Evolutionary conservation across 306 rosid genomes (phyloP).

Genomic region (Adenanthera pavonina): DNA sequence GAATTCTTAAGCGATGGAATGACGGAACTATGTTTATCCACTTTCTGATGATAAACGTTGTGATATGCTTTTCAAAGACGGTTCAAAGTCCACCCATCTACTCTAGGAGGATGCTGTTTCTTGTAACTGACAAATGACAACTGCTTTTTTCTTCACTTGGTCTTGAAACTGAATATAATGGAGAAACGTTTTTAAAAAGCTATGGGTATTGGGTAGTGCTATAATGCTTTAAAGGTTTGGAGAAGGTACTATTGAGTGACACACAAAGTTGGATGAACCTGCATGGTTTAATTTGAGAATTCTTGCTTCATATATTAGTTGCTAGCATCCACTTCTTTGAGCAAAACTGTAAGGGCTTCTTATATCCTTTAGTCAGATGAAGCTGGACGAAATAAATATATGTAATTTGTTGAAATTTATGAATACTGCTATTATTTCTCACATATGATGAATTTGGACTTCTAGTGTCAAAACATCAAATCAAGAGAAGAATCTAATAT

Average conservation of each 20-base stretch:
- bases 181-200: neutral
- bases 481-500: neutral
- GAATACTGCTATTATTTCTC: neutral
- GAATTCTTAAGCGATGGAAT: neutral
- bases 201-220: neutral
- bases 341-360: neutral
- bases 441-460: constrained; percentile 27
- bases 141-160: neutral
- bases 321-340: constrained; percentile 29
- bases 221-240: constrained; percentile 23
- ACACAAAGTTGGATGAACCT: constrained; percentile 13
- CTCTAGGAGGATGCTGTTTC: neutral
- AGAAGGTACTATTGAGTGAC: neutral
- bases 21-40: neutral
- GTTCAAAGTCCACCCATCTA: neutral
- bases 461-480: neutral
- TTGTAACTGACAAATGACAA: neutral
- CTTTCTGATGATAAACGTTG: too few relatives aligned
- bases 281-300: neutral
- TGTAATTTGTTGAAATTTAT: neutral
- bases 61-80: neutral
- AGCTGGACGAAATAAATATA: neutral
- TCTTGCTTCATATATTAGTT: neutral
- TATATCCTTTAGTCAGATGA: neutral
- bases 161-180: constrained; percentile 21